phyloP scores from a whole-genome alignment of 495 filamentous ascomycete genomes.

The Tuber calosporum region DNA sequence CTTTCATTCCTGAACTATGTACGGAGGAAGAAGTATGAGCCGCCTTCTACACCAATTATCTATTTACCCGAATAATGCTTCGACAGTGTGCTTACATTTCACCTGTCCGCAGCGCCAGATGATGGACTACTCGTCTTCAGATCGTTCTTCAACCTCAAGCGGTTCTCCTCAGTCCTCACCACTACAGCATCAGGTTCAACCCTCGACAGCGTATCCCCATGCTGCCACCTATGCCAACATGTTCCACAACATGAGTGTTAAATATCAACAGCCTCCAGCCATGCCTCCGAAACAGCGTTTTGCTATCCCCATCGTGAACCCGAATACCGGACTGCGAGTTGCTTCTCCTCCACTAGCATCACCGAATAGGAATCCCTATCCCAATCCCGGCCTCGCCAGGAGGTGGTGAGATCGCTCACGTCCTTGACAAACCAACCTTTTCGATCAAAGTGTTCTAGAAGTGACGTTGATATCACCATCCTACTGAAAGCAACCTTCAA shows the following conservation, averaged over 20 bases:
- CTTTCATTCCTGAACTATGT: slow-evolving; percentile 89
- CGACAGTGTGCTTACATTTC: slow-evolving; percentile 32
- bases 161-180: slow-evolving; percentile 91
- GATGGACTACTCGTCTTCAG: slow-evolving; percentile 80
- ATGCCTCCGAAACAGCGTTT: slow-evolving; percentile 63
- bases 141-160: slow-evolving; percentile 88
- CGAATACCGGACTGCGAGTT: slow-evolving; percentile 77
- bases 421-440: slow-evolving; percentile 5
- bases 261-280: slow-evolving; percentile 71
- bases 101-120: slow-evolving; percentile 59
- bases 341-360: slow-evolving; percentile 68
- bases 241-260: slow-evolving; percentile 39
- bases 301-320: slow-evolving; percentile 98
- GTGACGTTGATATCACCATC: slow-evolving; percentile 25
- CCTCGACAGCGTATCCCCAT: slow-evolving; percentile 44
- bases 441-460: slow-evolving; percentile 21
- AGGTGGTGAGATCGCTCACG: slow-evolving; percentile 34
- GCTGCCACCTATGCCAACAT: slow-evolving; percentile 37
- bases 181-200: slow-evolving; percentile 68
- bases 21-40: slow-evolving; percentile 88
- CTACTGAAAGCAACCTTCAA: slow-evolving; percentile 20
- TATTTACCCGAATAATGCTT: slow-evolving; percentile 18
- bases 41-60: slow-evolving; percentile 16
- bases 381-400: slow-evolving; percentile 35
- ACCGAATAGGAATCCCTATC: slow-evolving; percentile 32